Base-by-base conservation (phyloP, 805 yeast genomes). In the Pichia eremophila region DNA sequence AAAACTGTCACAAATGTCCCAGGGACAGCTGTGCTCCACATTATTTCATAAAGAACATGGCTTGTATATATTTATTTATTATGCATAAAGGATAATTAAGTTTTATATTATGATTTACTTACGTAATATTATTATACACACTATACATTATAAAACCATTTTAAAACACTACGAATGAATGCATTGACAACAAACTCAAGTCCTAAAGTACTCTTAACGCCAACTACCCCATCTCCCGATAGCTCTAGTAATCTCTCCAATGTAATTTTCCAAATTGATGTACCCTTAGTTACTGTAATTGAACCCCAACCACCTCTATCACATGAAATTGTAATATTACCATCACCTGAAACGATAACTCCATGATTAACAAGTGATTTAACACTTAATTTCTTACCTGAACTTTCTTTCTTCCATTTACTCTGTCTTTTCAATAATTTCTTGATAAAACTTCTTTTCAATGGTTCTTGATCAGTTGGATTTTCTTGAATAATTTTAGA, bases 1-100 rank as follows among this genome's bases (percentile, higher is more conserved):
- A 74, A 58, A 7, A 58, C 44, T 0, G 73, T 59, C 45, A 77
- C 75, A 27, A 75, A 54, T 0, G 63, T 63, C 51, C 74, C 75
- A 25, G 85, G 85, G 54, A 75, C 1, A 72, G 52, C 6, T 71
- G 56, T 8, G 70, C 65, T 12, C 36, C 36, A 34, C 36, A 34
- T 34, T 14, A 2, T 12, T 34, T 9, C 8, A 14, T 10, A 12
- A 15, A 34, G 14, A 18, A 17, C 8, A 22, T 18, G 41, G 25
- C 25, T 22, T 22, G 6, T 22, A n/a, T n/a, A n/a, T n/a, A n/a
- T n/a, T n/a, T n/a, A n/a, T n/a, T n/a, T n/a, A n/a, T n/a, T n/a
- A n/a, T n/a, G n/a, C n/a, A n/a, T n/a, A n/a, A n/a, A n/a, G n/a
- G n/a, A n/a, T n/a, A n/a, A n/a, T n/a, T n/a, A n/a, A n/a, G n/a